A percentile compares a stretch with the other conserved stretches of the same genome.
Evolutionary conservation across 208 protist genomes (phyloP).

Genomic region (Trichomonas tenax): DNA sequence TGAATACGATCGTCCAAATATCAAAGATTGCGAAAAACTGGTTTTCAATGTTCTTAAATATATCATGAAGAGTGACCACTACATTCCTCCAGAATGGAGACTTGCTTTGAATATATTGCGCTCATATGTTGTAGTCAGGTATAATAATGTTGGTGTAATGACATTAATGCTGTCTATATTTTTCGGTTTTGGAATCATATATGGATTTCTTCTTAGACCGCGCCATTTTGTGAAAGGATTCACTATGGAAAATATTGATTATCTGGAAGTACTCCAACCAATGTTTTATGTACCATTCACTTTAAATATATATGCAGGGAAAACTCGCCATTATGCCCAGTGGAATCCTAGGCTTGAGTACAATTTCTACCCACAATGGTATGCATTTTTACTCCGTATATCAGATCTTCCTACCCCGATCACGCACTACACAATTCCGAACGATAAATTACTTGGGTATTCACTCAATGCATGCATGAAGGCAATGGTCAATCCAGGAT

Average conservation of each 20-base stretch:
- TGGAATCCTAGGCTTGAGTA: background rate
- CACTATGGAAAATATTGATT: background rate
- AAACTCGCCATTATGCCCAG: background rate
- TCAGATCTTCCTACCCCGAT: background rate
- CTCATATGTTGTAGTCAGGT: background rate
- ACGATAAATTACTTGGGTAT: background rate
- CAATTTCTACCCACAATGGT: background rate
- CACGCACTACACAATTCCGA: background rate
- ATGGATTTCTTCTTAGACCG: background rate
- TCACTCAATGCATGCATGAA: background rate
- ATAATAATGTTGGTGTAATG: background rate
- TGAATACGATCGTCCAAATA: background rate
- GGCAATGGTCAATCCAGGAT: background rate
- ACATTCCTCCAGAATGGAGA: background rate
- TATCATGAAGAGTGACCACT: background rate
- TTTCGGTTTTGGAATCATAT: background rate
- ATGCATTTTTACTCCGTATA: background rate
- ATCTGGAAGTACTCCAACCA: background rate
- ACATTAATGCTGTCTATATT: background rate
- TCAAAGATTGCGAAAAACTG: background rate
- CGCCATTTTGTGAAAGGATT: background rate
- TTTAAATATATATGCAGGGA: background rate
- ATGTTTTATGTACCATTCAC: background rate
- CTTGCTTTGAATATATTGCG: background rate
- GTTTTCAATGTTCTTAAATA: background rate